These are phyloP conservation scores for Monosporozyma aquatica DNA, from an alignment of 805 yeast species.

Conservation along the genomic window DNA sequence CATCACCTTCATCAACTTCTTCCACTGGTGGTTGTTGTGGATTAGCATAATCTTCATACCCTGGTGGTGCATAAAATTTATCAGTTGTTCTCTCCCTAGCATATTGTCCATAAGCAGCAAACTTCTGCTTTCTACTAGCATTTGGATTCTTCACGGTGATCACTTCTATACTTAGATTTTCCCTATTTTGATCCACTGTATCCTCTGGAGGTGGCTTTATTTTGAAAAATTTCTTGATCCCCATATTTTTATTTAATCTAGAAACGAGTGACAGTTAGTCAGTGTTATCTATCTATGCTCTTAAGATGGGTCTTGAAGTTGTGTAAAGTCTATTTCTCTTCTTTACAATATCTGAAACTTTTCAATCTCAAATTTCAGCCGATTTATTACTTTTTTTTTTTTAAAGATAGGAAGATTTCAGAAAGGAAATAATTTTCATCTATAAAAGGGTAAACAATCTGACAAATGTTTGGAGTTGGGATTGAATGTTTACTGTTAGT, in stretches of 20 bases:
- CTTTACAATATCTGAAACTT: too few relatives aligned
- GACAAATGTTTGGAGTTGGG: too few relatives aligned
- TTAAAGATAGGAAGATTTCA: too few relatives aligned
- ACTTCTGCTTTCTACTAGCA: conserved; percentile 33
- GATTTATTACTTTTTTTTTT: too few relatives aligned
- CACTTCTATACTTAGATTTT: conserved; percentile 36
- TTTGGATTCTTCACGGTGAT: conserved; percentile 32
- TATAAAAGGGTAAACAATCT: too few relatives aligned
- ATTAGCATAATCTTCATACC: conserved; percentile 28
- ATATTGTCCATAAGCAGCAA: conserved; percentile 41
- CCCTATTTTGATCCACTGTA: conserved; percentile 34
- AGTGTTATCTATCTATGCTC: too few relatives aligned
- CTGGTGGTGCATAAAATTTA: conserved; percentile 34
- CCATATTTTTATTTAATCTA: conserved; percentile 39
- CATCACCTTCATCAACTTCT: conserved; percentile 3
- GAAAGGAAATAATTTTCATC: too few relatives aligned
- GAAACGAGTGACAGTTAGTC: neutral
- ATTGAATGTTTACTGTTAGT: too few relatives aligned
- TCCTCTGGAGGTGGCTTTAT: conserved; percentile 41
- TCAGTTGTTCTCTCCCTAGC: conserved; percentile 35
- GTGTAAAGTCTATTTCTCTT: too few relatives aligned
- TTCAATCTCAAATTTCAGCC: too few relatives aligned
- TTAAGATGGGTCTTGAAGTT: too few relatives aligned
- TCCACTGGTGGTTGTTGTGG: conserved; percentile 4
- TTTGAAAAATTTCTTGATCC: conserved; percentile 39